Conservation (phyloP, 495 filamentous ascomycete genomes). For the Penicillium ucsense region DNA sequence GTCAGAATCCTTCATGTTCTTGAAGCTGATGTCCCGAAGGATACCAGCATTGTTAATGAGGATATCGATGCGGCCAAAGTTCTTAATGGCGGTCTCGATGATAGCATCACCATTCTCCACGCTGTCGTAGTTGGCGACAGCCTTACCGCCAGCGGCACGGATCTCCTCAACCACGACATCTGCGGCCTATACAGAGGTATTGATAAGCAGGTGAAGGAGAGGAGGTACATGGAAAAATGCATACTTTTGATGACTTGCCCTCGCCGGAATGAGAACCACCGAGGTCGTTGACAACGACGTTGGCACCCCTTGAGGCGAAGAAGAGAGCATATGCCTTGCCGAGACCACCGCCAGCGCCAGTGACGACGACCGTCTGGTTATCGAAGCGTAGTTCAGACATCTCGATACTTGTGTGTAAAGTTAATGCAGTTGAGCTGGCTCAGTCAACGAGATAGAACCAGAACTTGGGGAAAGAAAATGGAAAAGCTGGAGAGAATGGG, state of each 20-base stretch:
- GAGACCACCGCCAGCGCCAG: conserved; percentile 89
- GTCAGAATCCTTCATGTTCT: conserved; percentile 96
- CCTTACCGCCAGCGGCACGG: conserved; percentile 83
- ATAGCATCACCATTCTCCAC: conserved; percentile 91
- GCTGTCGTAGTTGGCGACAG: conserved; percentile 96
- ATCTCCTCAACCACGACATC: conserved; percentile 96
- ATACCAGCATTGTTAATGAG: conserved; percentile 98
- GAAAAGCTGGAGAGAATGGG: conserved; percentile 15
- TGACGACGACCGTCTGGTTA: conserved; percentile 94
- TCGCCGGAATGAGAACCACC: conserved; percentile 93
- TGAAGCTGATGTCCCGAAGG: conserved; percentile 91
- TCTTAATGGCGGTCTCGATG: conserved; percentile 91
- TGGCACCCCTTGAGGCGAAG: conserved; percentile 86
- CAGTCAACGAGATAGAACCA: conserved; percentile 10
- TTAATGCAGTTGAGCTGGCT: conserved; percentile 10
- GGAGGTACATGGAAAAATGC: neutral
- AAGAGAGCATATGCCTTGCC: conserved; percentile 89
- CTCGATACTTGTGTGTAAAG: conserved; percentile 21
- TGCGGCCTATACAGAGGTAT: conserved; percentile 52
- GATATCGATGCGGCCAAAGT: conserved; percentile 86
- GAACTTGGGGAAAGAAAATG: conserved; percentile 10
- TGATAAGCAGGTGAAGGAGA: neutral
- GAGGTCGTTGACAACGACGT: conserved; percentile 95
- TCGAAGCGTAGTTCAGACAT: conserved; percentile 87
- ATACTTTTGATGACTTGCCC: conserved; percentile 76